Percentiles rank a stretch among this genome's conserved stretches.
Conservation (phyloP, 163 green algal species). For the Prototheca cutis region DNA sequence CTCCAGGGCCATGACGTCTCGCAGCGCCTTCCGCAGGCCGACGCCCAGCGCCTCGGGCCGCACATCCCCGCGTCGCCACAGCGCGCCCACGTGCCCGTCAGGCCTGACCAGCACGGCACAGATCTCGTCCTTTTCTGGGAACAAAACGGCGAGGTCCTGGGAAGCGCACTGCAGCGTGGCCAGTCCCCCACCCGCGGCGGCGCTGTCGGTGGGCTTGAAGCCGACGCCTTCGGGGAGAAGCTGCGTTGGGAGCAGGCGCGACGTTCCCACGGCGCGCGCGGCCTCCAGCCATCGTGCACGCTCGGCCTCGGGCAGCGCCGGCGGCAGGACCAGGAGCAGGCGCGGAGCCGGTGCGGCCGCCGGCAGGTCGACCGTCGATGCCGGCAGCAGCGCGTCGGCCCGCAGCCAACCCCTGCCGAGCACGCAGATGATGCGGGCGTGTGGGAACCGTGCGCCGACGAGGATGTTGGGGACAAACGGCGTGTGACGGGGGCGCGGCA, state of each 20-base stretch:
- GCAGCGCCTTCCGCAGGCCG: too few relatives aligned
- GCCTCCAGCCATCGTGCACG: background rate
- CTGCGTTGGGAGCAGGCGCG: too few relatives aligned
- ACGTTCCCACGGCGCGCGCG: background rate
- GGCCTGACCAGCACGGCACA: slow-evolving; percentile 57
- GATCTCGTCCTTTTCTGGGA: background rate
- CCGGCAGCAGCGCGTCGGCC: background rate
- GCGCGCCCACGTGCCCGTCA: slow-evolving; percentile 68
- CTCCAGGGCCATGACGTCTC: too few relatives aligned
- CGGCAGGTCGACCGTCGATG: slow-evolving; percentile 1
- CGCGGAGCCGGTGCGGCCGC: background rate
- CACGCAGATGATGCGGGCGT: slow-evolving; percentile 24
- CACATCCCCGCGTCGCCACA: background rate
- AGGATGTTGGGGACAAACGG: slow-evolving; percentile 33
- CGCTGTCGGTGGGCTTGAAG: too few relatives aligned
- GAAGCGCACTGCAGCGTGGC: too few relatives aligned
- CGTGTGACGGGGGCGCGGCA: slow-evolving; percentile 6
- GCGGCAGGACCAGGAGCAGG: background rate
- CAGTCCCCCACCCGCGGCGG: too few relatives aligned
- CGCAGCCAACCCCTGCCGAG: slow-evolving; percentile 1
- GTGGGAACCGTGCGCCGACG: slow-evolving; percentile 41
- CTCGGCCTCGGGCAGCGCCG: slow-evolving; percentile 3
- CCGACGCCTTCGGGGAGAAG: too few relatives aligned
- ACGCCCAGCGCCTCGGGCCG: too few relatives aligned
- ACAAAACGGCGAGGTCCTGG: too few relatives aligned